Evolutionary conservation across 768 basidiomycete genomes (phyloP).

Genomic region (Leccinum aurantiacum): DNA sequence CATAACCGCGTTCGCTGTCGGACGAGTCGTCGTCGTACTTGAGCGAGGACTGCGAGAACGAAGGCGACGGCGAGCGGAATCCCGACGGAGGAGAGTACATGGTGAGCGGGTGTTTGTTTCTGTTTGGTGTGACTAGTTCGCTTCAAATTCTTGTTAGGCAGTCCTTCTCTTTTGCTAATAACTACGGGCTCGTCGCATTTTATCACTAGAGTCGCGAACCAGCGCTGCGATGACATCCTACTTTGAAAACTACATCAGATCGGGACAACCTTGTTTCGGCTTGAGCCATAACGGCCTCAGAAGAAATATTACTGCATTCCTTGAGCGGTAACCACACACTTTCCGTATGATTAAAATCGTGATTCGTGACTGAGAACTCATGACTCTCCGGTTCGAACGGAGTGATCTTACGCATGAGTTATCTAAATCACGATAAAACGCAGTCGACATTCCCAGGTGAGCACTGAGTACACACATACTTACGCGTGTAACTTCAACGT

Average conservation of each 20-base stretch:
- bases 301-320: neutral
- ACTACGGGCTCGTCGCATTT: neutral
- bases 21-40: conserved; percentile 28
- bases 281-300: no score
- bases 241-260: neutral
- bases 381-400: conserved; percentile 14
- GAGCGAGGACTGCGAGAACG: conserved; percentile 37
- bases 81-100: conserved; percentile 39
- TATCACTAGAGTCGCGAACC: no score
- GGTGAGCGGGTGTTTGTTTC: no score
- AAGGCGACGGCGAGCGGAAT: conserved; percentile 42
- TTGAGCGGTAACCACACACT: conserved; percentile 13
- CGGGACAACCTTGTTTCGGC: no score
- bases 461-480: no score
- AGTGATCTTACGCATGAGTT: conserved; percentile 15
- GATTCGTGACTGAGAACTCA: conserved; percentile 1
- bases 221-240: neutral
- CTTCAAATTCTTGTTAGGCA: no score
- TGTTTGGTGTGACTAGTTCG: no score
- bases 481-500: neutral
- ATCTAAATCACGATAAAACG: conserved; percentile 2
- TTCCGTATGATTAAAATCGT: conserved; percentile 13
- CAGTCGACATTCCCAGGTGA: neutral
- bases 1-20: conserved; percentile 24
- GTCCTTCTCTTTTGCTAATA: no score